These are phyloP conservation scores for Cardamine occulta DNA, from an alignment of 345 rosid species.

Conservation along the genomic window DNA sequence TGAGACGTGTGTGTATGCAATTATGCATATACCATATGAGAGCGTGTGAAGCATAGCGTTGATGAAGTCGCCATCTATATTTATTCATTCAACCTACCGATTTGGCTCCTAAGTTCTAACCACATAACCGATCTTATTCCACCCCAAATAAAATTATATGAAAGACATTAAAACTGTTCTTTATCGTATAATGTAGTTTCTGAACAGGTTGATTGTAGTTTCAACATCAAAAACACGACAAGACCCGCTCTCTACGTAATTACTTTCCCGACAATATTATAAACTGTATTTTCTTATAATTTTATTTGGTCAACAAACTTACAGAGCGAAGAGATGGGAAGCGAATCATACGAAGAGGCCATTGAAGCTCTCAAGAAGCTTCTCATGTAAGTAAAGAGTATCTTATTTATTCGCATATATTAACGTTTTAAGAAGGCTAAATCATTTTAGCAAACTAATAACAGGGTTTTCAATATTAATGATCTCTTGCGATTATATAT, in stretches of 20 bases:
- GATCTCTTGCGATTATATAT: not conserved
- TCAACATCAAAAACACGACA: conserved; percentile 20
- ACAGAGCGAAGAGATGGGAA: conserved; percentile 84
- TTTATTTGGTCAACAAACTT: conserved; percentile 25
- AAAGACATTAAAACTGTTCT: conserved; percentile 3
- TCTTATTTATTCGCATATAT: conserved; percentile 4
- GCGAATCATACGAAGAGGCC: conserved; percentile 77
- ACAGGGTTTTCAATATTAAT: not conserved
- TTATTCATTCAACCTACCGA: conserved; percentile 38
- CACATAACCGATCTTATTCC: conserved; percentile 19
- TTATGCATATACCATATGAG: conserved; percentile 1
- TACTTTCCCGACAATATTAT: not conserved
- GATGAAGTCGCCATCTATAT: conserved; percentile 35
- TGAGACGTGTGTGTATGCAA: conserved; percentile 25
- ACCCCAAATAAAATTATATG: not conserved
- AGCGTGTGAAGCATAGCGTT: conserved; percentile 35
- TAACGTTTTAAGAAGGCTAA: not conserved
- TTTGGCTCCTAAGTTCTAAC: conserved; percentile 37
- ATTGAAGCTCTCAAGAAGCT: conserved; percentile 88
- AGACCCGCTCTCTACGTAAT: conserved; percentile 20
- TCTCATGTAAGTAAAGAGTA: conserved; percentile 52
- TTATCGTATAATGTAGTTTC: conserved; percentile 25
- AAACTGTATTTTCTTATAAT: not conserved
- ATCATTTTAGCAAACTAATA: not conserved
- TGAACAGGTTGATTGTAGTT: conserved; percentile 38